Base-by-base conservation (phyloP, 805 yeast species). In the Vanderwaltozyma tropicalis region DNA sequence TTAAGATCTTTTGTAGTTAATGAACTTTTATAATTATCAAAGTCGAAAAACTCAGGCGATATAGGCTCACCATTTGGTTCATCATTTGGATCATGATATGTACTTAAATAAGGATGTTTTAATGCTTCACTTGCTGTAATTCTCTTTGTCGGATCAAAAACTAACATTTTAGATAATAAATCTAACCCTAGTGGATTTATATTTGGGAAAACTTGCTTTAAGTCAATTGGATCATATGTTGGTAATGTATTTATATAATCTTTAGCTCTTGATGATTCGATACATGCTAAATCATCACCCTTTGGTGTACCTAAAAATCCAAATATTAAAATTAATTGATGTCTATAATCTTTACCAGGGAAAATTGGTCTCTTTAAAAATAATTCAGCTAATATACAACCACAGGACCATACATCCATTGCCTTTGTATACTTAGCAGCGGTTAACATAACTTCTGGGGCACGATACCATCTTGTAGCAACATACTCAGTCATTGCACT, bases 381-480 rank as follows among this genome's bases (percentile, higher is more conserved):
- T 74, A 89, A 73, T 57, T 89, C 97, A 0, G 95, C 96, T 39
- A 89, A 66, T 28, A 89, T 89, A 62, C 97, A 89, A 4, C 97
- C 97, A 17, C 87, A 95, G 2, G 94, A 81, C 97, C 97, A 89
- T 24, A 89, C 77, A 61, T 89, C 97, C 53, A 89, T 89, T 26
- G 96, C 96, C 28, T 89, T 83, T 19, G 96, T 83, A 63, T 89
- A 89, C 52, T 82, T 85, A 45, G 87, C 89, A 51, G 88, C 86
- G 12, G 95, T 86, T 35, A 89, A 70, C 97, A 89, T 89, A 57
- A 89, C 87, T 52, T 89, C 97, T 0, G 97, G 97, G 0, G 97
- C 97, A 40, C 97, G 69, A 61, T 89, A 89, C 96, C 97, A 89
- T 47, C 97, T 68, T 3, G 97, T 89, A 9, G 97, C 97, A 31